A percentile compares a stretch with the other conserved stretches of the same genome.
phyloP scores from a whole-genome alignment of 2,329 filamentous ascomycete genomes.

The Botrytis medusae region DNA sequence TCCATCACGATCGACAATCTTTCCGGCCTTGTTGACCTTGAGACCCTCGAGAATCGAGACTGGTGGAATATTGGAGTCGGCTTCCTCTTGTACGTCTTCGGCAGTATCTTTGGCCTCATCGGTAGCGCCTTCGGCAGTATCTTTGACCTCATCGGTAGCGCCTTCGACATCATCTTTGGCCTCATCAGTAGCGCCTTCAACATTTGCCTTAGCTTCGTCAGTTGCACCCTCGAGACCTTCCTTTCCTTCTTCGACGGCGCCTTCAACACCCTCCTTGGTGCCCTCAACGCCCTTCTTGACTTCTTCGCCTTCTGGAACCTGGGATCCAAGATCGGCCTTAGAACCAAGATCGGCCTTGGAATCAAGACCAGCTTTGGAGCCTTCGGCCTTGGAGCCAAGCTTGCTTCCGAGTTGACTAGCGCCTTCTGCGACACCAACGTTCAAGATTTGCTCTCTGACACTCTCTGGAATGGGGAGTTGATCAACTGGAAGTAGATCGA shows the following conservation, averaged over 20 bases:
- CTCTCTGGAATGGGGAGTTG: conserved; percentile 20
- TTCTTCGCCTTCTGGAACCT: conserved; percentile 33
- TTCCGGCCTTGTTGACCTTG: conserved; percentile 58
- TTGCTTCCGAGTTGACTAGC: conserved; percentile 11
- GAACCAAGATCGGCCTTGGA: background rate
- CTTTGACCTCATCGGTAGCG: conserved; percentile 39
- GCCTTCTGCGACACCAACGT: conserved; percentile 6
- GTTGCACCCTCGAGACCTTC: too few species aligned
- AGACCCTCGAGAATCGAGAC: conserved; percentile 48
- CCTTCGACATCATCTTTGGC: conserved; percentile 36
- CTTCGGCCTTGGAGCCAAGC: conserved; percentile 7
- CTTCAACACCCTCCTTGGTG: conserved; percentile 38
- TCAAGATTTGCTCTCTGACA: conserved; percentile 14
- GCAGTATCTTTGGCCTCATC: conserved; percentile 40
- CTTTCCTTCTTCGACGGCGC: conserved; percentile 53
- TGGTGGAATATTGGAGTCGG: conserved; percentile 45
- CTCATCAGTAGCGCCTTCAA: conserved; percentile 35
- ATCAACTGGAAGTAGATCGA: conserved; percentile 20
- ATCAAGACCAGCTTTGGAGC: background rate
- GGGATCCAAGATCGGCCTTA: conserved; percentile 12
- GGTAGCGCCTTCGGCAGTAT: conserved; percentile 29
- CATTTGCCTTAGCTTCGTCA: background rate
- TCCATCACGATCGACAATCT: conserved; percentile 50
- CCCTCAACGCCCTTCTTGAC: conserved; percentile 36
- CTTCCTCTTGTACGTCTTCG: conserved; percentile 48